Base-by-base conservation (phyloP, 345 rosid species). In the Corchorus capsularis region DNA sequence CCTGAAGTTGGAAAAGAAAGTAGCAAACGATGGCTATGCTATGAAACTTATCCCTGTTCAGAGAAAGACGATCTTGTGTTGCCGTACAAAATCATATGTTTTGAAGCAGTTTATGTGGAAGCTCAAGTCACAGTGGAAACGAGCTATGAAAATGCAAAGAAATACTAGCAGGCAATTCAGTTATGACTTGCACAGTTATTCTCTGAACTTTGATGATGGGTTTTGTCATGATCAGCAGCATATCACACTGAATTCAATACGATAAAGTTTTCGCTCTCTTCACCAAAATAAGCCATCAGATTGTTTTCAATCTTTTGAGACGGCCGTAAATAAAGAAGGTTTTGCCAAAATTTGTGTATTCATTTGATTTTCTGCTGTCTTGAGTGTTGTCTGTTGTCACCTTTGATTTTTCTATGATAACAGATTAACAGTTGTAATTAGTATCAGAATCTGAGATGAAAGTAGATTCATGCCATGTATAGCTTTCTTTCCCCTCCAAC, bases 171-270 rank as follows among this genome's bases (percentile, higher is more conserved):
- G 77, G 79, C 80, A 77, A 77, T 85, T 55, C 81, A 81, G 80
- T 71, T 85, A 83, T 75, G 88, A 83, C 74, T 79, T 81, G 6
- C 70, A 72, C 35, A 83, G 85, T 66, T 85, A 85, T 77, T 76
- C 82, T 79, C 80, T 83, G 2, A 85, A 85, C 71, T 85, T 85
- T 10, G 86, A 85, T 57, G 88, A 83, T 3, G 86, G 84, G 69
- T 72, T 35, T 54, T 49, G 15, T 17, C 54, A 65, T 45, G 35
- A 66, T 39, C 43, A 6, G 16, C 43, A 6, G 16, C 71, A 77
- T 60, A 41, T 20, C 70, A 8, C 70, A 54, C 16, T 54, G 72
- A 66, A 12, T 41, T 5, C 46, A 2, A 49, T 52, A 17, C 32
- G 45, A 27, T 35, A 39, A 63, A 53, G 46, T 3, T 35, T 27